phyloP scores from a whole-genome alignment of 352 stramenopile species.

The Phytopythium litorale region DNA sequence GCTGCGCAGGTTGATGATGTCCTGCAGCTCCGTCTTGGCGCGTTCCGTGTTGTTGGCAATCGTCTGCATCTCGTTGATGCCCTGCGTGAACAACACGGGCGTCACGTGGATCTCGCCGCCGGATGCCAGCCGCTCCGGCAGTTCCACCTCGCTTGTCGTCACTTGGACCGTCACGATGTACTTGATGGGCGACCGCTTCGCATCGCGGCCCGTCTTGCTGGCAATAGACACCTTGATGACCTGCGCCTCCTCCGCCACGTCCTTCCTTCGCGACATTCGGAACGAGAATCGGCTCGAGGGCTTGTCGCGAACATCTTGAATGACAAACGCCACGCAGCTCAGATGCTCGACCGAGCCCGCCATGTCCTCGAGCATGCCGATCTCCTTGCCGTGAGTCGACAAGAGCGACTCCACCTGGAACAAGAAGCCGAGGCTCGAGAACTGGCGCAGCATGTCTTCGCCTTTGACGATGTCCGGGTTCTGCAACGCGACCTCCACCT shows the following conservation, averaged over 20 bases:
- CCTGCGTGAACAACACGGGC: constrained; percentile 86
- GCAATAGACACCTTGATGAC: constrained; percentile 78
- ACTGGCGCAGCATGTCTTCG: constrained; percentile 77
- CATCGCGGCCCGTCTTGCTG: constrained; percentile 45
- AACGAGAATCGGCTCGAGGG: constrained; percentile 84
- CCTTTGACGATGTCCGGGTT: constrained; percentile 69
- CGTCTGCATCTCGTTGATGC: constrained; percentile 95
- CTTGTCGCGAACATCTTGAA: constrained; percentile 85
- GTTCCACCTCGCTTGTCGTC: constrained; percentile 63
- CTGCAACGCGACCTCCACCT: constrained; percentile 81
- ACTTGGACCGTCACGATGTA: constrained; percentile 86
- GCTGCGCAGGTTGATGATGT: constrained; percentile 89
- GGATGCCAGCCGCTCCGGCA: constrained; percentile 61
- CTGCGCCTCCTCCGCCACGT: constrained; percentile 63
- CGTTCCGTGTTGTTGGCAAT: constrained; percentile 91
- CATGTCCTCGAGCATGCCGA: constrained; percentile 95
- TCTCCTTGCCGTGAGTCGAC: constrained; percentile 94
- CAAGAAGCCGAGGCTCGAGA: constrained; percentile 81
- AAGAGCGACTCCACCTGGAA: constrained; percentile 93
- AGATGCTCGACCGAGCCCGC: constrained; percentile 74
- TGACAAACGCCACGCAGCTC: constrained; percentile 82
- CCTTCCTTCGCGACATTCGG: constrained; percentile 78
- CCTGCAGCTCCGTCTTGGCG: constrained; percentile 85
- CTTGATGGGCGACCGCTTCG: constrained; percentile 62
- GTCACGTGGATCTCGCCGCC: constrained; percentile 81